A percentile compares a stretch with the other conserved stretches of the same genome.
Evolutionary conservation across 768 basidiomycete species (phyloP).

Genomic region (Pisolithus marmoratus): DNA sequence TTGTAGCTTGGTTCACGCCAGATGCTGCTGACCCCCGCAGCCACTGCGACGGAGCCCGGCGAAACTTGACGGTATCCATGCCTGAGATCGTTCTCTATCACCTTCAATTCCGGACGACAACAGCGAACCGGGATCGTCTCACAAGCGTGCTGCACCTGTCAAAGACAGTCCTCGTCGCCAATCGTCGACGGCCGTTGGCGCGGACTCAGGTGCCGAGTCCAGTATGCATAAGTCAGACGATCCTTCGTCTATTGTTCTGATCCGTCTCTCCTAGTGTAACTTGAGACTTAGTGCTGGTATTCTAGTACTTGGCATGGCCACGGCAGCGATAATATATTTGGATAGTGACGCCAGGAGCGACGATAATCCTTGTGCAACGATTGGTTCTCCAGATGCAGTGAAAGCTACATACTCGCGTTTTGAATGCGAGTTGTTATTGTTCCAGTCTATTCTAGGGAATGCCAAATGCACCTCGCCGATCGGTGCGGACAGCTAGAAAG

Average conservation of each 20-base stretch:
- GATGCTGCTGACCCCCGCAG: no score
- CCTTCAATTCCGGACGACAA: conserved; percentile 23
- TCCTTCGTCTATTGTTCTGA: conserved; percentile 11
- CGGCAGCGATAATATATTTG: conserved; percentile 69
- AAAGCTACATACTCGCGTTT: no score
- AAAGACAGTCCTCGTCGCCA: conserved; percentile 26
- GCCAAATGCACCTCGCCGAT: no score
- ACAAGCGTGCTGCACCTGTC: conserved; percentile 15
- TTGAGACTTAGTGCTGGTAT: conserved; percentile 48
- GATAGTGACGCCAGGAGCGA: no score
- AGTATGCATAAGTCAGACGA: conserved; percentile 16
- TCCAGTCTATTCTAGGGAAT: no score
- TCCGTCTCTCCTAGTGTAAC: conserved; percentile 23
- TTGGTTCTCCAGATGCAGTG: no score
- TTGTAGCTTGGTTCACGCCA: no score
- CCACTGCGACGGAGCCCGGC: no score
- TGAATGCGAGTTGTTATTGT: no score
- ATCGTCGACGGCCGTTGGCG: conserved; percentile 5
- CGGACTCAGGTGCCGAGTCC: conserved; percentile 15
- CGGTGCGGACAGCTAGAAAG: no score
- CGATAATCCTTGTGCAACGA: no score
- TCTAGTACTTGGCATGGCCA: conserved; percentile 59
- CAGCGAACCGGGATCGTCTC: conserved; percentile 24
- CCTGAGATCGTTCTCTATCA: conserved; percentile 26
- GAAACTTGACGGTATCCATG: conserved; percentile 15